Evolutionary conservation across 2,329 filamentous ascomycete species (phyloP), one percentile per base, ranked within the genome.

Genomic region (Colletotrichum lini): DNA sequence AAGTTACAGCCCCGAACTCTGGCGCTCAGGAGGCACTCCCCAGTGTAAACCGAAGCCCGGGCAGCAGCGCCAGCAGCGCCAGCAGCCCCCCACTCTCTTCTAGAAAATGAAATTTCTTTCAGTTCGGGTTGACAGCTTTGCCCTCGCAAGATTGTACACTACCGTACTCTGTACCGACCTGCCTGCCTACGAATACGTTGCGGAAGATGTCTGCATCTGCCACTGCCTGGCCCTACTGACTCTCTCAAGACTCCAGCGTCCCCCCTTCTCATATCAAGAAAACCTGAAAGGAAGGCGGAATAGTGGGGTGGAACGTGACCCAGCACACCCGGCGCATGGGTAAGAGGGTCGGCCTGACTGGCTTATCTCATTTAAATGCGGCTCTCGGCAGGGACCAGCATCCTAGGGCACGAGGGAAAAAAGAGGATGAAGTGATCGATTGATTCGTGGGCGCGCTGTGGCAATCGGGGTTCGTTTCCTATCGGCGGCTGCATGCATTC

Each of bases 311-410:
- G 38, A 42, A 30, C 16, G 21, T 26, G 68, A 50, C 44, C 57
- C 50, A 42, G 56, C 44, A 45, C 16, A 52, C 45, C 45, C 4
- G 35, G 58, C 58, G 45, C 58, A 58, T 71, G 65, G 65, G 65
- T 54, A 49, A 26, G 30, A 59, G 52, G 59, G 45, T 54, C 53
- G 64, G 54, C 54, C 21, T 64, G 65, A 72, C 58, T 68, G 65
- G 69, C 53, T 42, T 44, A 54, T 69, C 52, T 72, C 65, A 68
- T 64, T 59, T 64, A 64, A 68, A 63, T 54, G 45, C 65, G 69
- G 65, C 69, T 68, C 50, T 47, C 15, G 63, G 67, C 67, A 67
- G 40, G 63, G 67, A 61, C 67, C 35, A 44, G 67, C 67, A 40
- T 61, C 12, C 45, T 42, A 61, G 44, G 12, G 26, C 49, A 30